Evolutionary conservation across 257 asterid genomes (phyloP).

Genomic region (Striga asiatica): DNA sequence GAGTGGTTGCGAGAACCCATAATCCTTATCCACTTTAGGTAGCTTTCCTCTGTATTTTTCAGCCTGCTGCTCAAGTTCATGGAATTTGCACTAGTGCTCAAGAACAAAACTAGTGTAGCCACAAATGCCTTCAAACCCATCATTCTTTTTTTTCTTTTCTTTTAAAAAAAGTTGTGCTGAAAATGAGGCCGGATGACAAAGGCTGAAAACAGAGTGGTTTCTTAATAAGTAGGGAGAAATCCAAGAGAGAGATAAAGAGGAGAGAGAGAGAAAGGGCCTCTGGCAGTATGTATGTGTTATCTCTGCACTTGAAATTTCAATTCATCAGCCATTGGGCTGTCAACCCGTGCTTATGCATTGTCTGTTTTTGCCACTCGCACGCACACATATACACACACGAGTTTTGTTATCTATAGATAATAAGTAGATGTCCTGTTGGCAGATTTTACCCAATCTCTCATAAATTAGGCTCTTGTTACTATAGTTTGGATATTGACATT

Average conservation of each 20-base stretch:
- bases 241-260: constrained; percentile 4
- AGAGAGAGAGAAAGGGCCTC: constrained; percentile 26
- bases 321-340: constrained; percentile 11
- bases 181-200: too few relatives aligned
- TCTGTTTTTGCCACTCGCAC: constrained; percentile 29
- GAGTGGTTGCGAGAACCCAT: constrained; percentile 51
- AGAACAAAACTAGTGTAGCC: constrained; percentile 20
- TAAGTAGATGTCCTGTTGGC: not conserved
- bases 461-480: constrained; percentile 6
- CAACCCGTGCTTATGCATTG: constrained; percentile 29
- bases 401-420: not conserved
- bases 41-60: constrained; percentile 22
- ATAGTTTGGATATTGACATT: too few relatives aligned
- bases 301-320: constrained; percentile 19
- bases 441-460: constrained; percentile 17
- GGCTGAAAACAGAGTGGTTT: not conserved
- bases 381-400: not conserved
- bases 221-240: not conserved
- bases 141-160: not conserved
- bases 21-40: constrained; percentile 48
- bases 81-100: constrained; percentile 17
- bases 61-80: constrained; percentile 16
- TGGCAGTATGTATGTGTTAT: constrained; percentile 25
- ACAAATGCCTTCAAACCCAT: constrained; percentile 13
- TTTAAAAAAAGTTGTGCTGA: not conserved